phyloP scores from a whole-genome alignment of 306 rosid genomes.

The Dalbergia cultrata region DNA sequence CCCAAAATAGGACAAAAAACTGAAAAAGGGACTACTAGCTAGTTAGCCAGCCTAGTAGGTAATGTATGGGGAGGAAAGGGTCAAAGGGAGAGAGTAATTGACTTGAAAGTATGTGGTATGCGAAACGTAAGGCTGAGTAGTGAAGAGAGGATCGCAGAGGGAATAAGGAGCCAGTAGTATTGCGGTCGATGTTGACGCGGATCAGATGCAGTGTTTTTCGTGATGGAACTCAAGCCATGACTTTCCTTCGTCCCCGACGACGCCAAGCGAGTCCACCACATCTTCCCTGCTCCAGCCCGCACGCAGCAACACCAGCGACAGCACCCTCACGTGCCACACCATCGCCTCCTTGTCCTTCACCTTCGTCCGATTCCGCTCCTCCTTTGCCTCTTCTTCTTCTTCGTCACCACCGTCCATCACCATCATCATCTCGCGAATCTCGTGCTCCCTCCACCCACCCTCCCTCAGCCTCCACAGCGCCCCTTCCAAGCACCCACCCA shows the following conservation, averaged over 20 bases:
- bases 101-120: background rate
- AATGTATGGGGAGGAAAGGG: no score
- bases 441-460: conserved; percentile 93
- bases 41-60: background rate
- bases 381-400: background rate
- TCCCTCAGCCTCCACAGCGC: conserved; percentile 67
- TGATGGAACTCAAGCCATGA: conserved; percentile 39
- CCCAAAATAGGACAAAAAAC: no score
- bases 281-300: conserved; percentile 94
- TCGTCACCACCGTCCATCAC: conserved; percentile 53
- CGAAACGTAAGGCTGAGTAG: no score
- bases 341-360: conserved; percentile 39
- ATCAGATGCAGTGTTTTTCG: background rate
- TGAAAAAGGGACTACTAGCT: no score
- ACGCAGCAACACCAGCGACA: conserved; percentile 62
- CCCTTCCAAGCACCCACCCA: conserved; percentile 63
- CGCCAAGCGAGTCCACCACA: conserved; percentile 73
- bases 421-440: conserved; percentile 83
- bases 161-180: background rate
- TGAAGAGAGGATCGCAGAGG: no score
- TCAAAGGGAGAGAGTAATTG: background rate
- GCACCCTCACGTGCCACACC: conserved; percentile 55
- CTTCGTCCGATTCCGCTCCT: background rate
- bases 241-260: conserved; percentile 38
- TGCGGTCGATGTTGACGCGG: background rate